Evolutionary conservation across 495 filamentous ascomycete genomes (phyloP), one percentile per base, ranked within the genome.

Genomic region (Collariella sp.): DNA sequence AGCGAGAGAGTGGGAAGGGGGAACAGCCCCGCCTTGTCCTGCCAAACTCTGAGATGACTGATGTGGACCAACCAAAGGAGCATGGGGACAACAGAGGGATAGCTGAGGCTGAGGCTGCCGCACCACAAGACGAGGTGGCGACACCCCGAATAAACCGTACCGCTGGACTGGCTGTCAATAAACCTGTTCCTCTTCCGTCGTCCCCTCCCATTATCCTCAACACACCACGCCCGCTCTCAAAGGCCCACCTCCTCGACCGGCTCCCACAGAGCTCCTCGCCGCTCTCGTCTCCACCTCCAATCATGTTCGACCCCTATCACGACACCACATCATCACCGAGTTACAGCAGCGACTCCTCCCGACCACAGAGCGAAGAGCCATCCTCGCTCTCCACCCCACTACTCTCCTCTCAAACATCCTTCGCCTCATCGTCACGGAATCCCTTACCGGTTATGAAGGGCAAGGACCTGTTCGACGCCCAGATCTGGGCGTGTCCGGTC

Each of bases 381-480:
- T 69, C 73, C 7, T 71, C 67, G 0, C 57, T 59, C 1, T 70
- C 71, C 0, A 62, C 63, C 0, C 67, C 70, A 3, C 31, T 72
- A 1, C 52, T 72, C 0, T 67, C 72, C 10, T 79, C 76, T 1
- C 72, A 77, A 39, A 55, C 68, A 10, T 69, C 62, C 0, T 67
- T 57, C 33, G 53, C 38, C 1, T 73, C 72, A 2, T 66, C 57
- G 9, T 59, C 67, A 0, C 58, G 64, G 16, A 45, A 29, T 5
- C 68, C 70, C 13, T 65, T 81, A 4, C 73, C 76, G 1, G 79
- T 79, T 43, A 69, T 85, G 56, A 85, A 85, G 59, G 84, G 83
- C 6, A 72, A 76, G 44, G 83, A 87, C 54, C 68, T 87, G 1
- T 87, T 87, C 55, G 82, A 85, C 59, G 73, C 76, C 13, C 80